Evolutionary conservation across 495 filamentous ascomycete genomes (phyloP).

Genomic region (Neurospora tetraspora): DNA sequence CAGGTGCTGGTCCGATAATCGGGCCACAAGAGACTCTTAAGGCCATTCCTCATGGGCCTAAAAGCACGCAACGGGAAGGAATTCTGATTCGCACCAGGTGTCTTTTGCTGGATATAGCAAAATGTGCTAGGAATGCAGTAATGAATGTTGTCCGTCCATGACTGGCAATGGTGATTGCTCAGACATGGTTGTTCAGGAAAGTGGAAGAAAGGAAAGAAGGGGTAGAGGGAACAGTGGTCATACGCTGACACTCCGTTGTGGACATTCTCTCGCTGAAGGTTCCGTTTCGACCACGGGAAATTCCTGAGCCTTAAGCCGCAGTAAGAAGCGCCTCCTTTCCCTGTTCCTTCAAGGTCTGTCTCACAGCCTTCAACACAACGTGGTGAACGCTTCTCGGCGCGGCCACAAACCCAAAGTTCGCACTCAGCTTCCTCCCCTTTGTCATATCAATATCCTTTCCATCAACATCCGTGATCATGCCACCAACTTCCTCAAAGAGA

Average conservation of each 20-base stretch:
- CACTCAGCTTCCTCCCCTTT: slow-evolving; percentile 32
- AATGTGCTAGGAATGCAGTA: not conserved
- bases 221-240: not conserved
- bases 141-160: not conserved
- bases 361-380: slow-evolving; percentile 23
- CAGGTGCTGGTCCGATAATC: not conserved
- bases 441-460: slow-evolving; percentile 41
- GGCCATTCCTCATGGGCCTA: not conserved
- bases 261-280: not conserved
- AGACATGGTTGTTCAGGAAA: not conserved
- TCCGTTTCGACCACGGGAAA: not conserved
- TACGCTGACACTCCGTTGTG: not conserved
- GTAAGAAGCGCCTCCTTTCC: slow-evolving; percentile 20
- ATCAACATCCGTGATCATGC: slow-evolving; percentile 51
- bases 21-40: not conserved
- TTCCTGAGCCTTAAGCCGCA: not conserved
- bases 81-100: not conserved
- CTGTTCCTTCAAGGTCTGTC: slow-evolving; percentile 22
- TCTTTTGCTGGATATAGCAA: not conserved
- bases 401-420: slow-evolving; percentile 41
- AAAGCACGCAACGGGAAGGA: not conserved
- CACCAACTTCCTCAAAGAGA: slow-evolving; percentile 55
- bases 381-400: slow-evolving; percentile 27
- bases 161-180: not conserved
- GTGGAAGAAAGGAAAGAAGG: not conserved